Conservation (phyloP, 2,329 filamentous ascomycete genomes). For the Pseudogymnoascus sp. region DNA sequence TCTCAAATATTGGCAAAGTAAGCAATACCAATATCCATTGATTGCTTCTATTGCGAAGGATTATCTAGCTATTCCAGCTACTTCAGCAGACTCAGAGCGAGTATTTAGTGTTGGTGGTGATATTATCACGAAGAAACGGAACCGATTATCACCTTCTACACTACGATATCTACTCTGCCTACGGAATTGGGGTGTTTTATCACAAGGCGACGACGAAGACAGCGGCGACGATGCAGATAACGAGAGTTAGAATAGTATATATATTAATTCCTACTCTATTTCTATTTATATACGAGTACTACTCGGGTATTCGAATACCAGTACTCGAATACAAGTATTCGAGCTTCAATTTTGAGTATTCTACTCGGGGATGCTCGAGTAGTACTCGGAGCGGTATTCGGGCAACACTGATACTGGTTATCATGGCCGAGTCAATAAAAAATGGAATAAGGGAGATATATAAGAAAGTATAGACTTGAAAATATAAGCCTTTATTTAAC, state of each 20-base stretch:
- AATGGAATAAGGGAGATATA: too few relatives aligned
- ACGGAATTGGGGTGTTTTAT: background rate
- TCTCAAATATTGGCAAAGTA: background rate
- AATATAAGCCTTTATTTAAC: too few relatives aligned
- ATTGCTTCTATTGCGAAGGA: background rate
- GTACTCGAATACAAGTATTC: background rate
- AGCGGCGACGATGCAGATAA: background rate
- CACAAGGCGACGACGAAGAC: background rate
- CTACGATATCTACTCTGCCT: background rate
- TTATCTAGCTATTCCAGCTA: slow-evolving; percentile 4
- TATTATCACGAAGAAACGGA: slow-evolving; percentile 2
- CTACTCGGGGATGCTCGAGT: background rate
- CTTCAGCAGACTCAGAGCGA: background rate
- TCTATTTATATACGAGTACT: too few relatives aligned
- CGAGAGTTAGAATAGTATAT: background rate
- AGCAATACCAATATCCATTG: background rate
- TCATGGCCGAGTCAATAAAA: too few relatives aligned
- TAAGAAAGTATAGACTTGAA: too few relatives aligned
- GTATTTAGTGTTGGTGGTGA: background rate
- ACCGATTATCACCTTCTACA: background rate
- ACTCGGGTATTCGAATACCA: background rate
- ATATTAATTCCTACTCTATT: too few relatives aligned
- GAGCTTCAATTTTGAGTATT: background rate
- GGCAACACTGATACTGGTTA: background rate
- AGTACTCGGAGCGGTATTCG: background rate